Conservation (phyloP, 768 basidiomycete genomes). For the Leccinum disarticulatum region DNA sequence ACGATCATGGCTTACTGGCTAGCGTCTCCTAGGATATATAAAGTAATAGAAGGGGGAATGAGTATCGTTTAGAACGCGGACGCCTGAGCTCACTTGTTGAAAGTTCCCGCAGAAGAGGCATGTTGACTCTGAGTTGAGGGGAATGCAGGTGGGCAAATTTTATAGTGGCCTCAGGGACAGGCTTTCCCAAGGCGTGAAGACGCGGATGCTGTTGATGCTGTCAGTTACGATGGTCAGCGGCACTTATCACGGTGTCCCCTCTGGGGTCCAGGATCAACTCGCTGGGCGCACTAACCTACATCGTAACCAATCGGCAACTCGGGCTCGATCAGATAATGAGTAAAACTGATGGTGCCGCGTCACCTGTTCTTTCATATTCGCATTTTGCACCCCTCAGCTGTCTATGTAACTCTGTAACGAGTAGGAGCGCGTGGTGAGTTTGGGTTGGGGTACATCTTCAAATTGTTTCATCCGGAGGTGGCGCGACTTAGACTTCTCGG, state of each 20-base stretch:
- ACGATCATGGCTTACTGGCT: slow-evolving; percentile 27
- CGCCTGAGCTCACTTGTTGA: too few relatives aligned
- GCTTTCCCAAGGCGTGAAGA: not conserved
- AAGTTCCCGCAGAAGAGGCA: too few relatives aligned
- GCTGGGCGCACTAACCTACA: not conserved
- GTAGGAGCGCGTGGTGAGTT: not conserved
- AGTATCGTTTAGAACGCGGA: slow-evolving; percentile 1
- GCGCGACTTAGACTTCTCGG: not conserved
- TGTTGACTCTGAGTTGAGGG: too few relatives aligned
- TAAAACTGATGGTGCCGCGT: not conserved
- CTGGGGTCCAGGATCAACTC: not conserved
- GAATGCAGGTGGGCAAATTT: not conserved
- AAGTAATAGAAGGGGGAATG: slow-evolving; percentile 6
- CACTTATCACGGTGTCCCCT: not conserved
- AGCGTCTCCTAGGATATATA: slow-evolving; percentile 18
- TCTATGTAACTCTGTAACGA: not conserved
- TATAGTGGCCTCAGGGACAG: not conserved
- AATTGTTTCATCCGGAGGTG: not conserved
- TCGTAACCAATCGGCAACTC: not conserved
- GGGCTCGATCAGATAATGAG: not conserved
- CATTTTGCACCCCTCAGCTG: not conserved
- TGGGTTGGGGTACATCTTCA: not conserved
- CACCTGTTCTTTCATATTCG: not conserved
- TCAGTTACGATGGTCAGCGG: not conserved
- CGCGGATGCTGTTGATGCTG: not conserved